Evolutionary conservation across 2,329 filamentous ascomycete genomes (phyloP), one percentile per base, ranked within the genome.

Genomic region (Penicillium sp.): DNA sequence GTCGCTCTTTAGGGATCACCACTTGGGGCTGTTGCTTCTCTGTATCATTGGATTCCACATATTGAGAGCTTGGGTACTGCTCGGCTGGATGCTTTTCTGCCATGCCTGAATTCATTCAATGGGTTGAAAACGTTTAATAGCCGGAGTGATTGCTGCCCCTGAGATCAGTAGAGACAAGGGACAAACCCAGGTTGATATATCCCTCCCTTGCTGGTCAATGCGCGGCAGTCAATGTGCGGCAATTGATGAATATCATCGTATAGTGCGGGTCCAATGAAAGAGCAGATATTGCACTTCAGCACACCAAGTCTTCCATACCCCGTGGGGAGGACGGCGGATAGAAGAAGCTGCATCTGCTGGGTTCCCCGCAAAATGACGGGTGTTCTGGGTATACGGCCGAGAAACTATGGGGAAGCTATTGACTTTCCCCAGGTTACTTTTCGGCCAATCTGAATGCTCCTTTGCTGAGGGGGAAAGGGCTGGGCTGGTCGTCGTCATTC

Each of bases 1-100:
- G 55, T 32, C 54, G 34, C 21, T 34, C 42, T 24, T 44, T 22
- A n/a, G 53, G 31, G 17, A 54, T 32, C n/a, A 28, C 19, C 15
- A 52, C 31, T 6, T 44, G 31, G 9, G 39, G 12, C 19, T 38
- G 29, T 3, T 26, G 9, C 17, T 49, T 49, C 19, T 33, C 32
- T 38, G 33, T 8, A 19, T 19, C 41, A 38, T 21, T 32, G 13
- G 35, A 31, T 24, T 55, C 50, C 19, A 55, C 15, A 41, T 53
- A 44, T 24, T 53, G 50, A 15, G 39, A 45, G 17, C 4, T 43
- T 10, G 46, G 41, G 13, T 26, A 9, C 21, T 51, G n/a, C 9
- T 19, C 53, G 10, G 29, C 3, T 6, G 43, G 33, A 13, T 29
- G 46, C 5, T 31, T 21, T 8, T 34, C 45, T 26, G 48, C 17